A percentile compares a stretch with the other conserved stretches of the same genome.
phyloP scores from a whole-genome alignment of 106 monocot genomes.

The Dendrobium catenatum region DNA sequence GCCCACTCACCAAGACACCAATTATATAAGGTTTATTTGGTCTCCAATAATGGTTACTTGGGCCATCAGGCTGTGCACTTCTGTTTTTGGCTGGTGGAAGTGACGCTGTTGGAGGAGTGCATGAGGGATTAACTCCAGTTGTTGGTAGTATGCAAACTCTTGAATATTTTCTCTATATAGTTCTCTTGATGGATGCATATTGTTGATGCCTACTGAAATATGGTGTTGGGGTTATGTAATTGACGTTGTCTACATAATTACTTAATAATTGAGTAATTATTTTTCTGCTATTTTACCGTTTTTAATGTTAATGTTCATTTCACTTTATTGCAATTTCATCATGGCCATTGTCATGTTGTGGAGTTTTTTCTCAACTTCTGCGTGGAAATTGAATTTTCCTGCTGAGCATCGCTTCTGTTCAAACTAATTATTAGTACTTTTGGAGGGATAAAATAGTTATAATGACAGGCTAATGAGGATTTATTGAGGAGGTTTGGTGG shows the following conservation, averaged over 20 bases:
- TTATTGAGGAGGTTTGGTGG: background rate
- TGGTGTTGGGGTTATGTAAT: background rate
- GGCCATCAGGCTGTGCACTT: background rate
- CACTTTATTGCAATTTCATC: background rate
- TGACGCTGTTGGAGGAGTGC: background rate
- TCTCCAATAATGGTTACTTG: background rate
- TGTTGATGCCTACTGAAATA: background rate
- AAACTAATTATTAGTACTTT: background rate
- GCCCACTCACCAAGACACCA: no score
- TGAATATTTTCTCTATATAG: background rate
- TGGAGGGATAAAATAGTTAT: background rate
- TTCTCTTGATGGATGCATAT: background rate
- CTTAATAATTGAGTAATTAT: background rate
- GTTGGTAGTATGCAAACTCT: background rate
- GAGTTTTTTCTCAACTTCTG: background rate
- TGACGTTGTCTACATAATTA: background rate
- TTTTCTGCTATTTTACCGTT: background rate
- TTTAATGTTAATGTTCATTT: background rate
- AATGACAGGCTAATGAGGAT: background rate
- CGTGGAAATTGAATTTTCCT: background rate
- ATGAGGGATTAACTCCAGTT: background rate
- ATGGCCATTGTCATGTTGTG: background rate
- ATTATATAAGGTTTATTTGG: background rate
- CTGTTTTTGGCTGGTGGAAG: background rate
- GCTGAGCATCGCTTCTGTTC: background rate